Evolutionary conservation across 129 eudicot genomes (phyloP), one percentile per base, ranked within the genome.

Genomic region (Arctium minus): DNA sequence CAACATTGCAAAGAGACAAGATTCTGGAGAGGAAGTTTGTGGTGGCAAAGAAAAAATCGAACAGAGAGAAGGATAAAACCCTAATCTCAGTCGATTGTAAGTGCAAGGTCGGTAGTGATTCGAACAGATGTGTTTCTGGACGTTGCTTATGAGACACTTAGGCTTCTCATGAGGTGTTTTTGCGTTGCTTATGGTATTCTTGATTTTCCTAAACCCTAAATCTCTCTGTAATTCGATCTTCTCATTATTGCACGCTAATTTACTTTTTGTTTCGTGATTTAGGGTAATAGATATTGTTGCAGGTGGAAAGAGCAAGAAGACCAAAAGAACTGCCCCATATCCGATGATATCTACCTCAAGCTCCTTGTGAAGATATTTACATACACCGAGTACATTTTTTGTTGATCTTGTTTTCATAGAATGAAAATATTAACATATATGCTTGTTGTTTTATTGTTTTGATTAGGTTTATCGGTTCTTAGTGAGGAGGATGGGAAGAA

Each of bases 291-390:
- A 94, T 90, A 86, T 94, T 22, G 82, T 81, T 56, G 97, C 94
- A 79, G 98, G 98, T 60, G 98, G 97, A 18, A 94, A 94, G 90
- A 87, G 90, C 88, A 92, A 94, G 93, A 86, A 89, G 88, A 90
- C 97, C 36, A 90, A 90, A 85, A 85, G 98, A 30, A 93, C 88
- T 13, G 97, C 98, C 42, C 98, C 98, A 87, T 89, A 81, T 93
- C 98, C 70, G 89, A 93, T 78, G 98, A 93, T 88, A 86, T 93
- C 80, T 91, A 93, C 85, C 92, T 93, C 73, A 93, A 94, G 87
- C 92, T 94, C 27, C 87, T 88, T 79, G 97, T 94, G 75, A 90
- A 90, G 97, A 94, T 92, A 53, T 39, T 0, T 2, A 5, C 3
- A 1, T 62, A 18, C 35, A 12, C 5, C 7, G 3, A 40, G 11